Evolutionary conservation across 495 filamentous ascomycete species (phyloP).

Genomic region (Lindgomyces ingoldianus): DNA sequence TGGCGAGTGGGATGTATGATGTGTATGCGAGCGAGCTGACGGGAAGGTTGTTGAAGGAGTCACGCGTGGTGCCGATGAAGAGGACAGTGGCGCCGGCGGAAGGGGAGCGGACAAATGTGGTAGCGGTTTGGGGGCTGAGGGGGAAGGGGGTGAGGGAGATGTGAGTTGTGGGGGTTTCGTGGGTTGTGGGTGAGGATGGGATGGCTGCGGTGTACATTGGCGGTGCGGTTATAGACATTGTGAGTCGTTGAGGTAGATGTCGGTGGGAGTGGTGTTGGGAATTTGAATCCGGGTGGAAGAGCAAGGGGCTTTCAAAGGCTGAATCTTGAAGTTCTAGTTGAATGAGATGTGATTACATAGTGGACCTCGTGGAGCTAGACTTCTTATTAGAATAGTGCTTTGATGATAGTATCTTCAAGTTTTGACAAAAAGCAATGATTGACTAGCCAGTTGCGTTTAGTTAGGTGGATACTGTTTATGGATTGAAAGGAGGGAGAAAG

Average conservation of each 20-base stretch:
- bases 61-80: slow-evolving; percentile 70
- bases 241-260: neutral
- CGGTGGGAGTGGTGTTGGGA: neutral
- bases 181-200: slow-evolving; percentile 27
- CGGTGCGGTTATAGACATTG: slow-evolving; percentile 23
- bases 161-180: slow-evolving; percentile 47
- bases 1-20: slow-evolving; percentile 73
- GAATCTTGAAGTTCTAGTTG: too few species aligned
- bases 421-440: too few species aligned
- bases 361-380: too few species aligned
- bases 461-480: too few species aligned
- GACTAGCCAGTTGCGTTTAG: too few species aligned
- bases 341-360: too few species aligned
- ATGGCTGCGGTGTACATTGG: slow-evolving; percentile 21
- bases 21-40: slow-evolving; percentile 81
- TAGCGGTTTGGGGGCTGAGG: slow-evolving; percentile 61
- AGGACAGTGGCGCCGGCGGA: slow-evolving; percentile 47
- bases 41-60: slow-evolving; percentile 72
- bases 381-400: too few species aligned
- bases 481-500: too few species aligned
- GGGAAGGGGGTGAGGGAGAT: slow-evolving; percentile 63
- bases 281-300: neutral
- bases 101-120: slow-evolving; percentile 68
- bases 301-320: neutral
- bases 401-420: too few species aligned